phyloP scores from a whole-genome alignment of 75 land plant species.

The Chamaecyparis obtusa region DNA sequence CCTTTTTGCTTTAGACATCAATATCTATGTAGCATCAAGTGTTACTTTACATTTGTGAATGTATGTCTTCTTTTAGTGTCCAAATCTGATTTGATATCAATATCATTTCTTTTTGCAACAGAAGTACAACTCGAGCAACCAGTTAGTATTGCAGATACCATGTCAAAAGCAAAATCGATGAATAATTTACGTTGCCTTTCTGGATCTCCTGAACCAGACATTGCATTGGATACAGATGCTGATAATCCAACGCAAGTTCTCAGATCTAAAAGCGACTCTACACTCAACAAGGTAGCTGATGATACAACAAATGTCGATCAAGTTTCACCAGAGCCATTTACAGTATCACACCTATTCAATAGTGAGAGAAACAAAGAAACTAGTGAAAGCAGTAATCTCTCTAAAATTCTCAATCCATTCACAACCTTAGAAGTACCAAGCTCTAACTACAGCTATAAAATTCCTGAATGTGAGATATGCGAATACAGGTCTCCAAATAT shows the following conservation, averaged over 20 bases:
- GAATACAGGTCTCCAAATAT: conserved; percentile 16
- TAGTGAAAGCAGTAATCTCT: neutral
- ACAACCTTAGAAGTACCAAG: neutral
- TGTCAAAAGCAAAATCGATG: neutral
- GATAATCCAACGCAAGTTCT: neutral
- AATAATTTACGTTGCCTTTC: neutral
- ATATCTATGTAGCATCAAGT: neutral
- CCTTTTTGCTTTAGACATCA: neutral
- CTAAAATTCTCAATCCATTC: neutral
- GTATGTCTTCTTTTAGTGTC: neutral
- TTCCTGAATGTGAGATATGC: conserved; percentile 11
- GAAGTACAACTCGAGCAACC: neutral
- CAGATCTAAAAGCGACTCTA: neutral
- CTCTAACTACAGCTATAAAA: neutral
- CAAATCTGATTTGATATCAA: neutral
- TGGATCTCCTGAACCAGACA: neutral
- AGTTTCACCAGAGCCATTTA: neutral
- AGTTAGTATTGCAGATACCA: neutral
- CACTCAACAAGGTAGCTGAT: neutral
- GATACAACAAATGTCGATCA: neutral
- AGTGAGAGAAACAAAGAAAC: neutral
- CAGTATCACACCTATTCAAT: neutral
- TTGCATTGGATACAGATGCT: neutral
- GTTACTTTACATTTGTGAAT: neutral
- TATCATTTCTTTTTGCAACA: neutral